phyloP scores from a whole-genome alignment of 2,329 filamentous ascomycete species.

The Trichophyton mentagrophytes region DNA sequence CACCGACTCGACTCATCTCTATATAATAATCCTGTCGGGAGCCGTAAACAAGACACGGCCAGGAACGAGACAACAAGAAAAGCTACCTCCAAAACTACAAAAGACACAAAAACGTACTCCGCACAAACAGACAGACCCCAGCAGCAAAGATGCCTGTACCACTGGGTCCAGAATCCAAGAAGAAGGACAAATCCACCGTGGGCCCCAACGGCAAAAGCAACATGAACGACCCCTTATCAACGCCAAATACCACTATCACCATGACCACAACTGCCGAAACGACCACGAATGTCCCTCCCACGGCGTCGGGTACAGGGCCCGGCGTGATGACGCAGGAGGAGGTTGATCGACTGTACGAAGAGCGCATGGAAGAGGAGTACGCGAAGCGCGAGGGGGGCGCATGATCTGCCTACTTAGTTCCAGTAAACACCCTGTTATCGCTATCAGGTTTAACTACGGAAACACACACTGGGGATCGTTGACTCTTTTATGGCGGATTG shows the following conservation, averaged over 20 bases:
- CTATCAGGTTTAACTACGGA: no score
- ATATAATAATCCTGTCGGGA: background rate
- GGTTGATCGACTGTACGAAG: slow-evolving; percentile 32
- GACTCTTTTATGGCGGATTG: no score
- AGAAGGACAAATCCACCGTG: slow-evolving; percentile 1
- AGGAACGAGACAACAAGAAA: background rate
- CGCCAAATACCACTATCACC: background rate
- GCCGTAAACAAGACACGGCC: background rate
- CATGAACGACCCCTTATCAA: slow-evolving; percentile 1
- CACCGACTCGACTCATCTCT: background rate
- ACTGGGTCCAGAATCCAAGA: background rate
- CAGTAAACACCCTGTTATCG: no score
- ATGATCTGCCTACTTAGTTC: background rate
- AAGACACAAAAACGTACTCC: background rate
- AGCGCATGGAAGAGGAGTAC: slow-evolving; percentile 38
- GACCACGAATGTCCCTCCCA: background rate
- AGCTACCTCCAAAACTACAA: background rate
- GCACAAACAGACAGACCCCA: background rate
- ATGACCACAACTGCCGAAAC: slow-evolving; percentile 3
- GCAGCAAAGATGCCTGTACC: slow-evolving; percentile 5
- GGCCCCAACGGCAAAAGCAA: slow-evolving; percentile 4
- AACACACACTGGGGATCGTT: no score
- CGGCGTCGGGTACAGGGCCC: background rate
- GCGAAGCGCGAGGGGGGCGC: slow-evolving; percentile 34
- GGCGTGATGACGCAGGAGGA: slow-evolving; percentile 27